These are phyloP conservation scores for Cryptococcus maquisensis DNA, from an alignment of 1,284 basidiomycete species.

Conservation along the genomic window DNA sequence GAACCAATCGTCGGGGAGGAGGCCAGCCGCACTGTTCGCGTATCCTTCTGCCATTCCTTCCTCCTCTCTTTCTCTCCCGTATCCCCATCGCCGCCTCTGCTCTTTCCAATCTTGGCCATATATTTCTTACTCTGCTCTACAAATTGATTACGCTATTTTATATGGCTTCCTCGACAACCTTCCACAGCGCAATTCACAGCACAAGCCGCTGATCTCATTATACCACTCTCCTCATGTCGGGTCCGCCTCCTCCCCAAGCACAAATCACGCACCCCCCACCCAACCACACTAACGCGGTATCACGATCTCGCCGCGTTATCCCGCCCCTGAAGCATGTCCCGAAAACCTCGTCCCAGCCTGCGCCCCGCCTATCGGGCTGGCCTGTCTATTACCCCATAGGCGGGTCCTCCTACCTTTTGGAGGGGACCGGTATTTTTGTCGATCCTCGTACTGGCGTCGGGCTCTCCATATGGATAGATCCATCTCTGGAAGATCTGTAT, in stretches of 20 bases:
- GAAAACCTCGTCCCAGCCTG: background rate
- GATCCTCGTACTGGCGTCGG: constrained; percentile 9
- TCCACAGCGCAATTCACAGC: background rate
- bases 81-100: background rate
- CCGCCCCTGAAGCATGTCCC: background rate
- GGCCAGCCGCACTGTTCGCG: too few species aligned
- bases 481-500: constrained; percentile 5
- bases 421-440: constrained; percentile 19
- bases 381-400: constrained; percentile 12
- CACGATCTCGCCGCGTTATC: background rate
- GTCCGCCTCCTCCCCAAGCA: background rate
- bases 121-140: background rate
- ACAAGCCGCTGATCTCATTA: background rate
- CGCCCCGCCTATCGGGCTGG: too few species aligned
- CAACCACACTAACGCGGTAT: background rate
- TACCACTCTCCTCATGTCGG: background rate
- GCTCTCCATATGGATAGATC: constrained; percentile 16
- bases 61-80: background rate
- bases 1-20: too few species aligned
- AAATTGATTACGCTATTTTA: background rate
- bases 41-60: background rate
- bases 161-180: background rate
- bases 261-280: background rate
- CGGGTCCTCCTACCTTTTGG: constrained; percentile 7
- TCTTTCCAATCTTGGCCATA: background rate